Conservation (phyloP, 352 stramenopile species). For the Globisporangium carolinianum region DNA sequence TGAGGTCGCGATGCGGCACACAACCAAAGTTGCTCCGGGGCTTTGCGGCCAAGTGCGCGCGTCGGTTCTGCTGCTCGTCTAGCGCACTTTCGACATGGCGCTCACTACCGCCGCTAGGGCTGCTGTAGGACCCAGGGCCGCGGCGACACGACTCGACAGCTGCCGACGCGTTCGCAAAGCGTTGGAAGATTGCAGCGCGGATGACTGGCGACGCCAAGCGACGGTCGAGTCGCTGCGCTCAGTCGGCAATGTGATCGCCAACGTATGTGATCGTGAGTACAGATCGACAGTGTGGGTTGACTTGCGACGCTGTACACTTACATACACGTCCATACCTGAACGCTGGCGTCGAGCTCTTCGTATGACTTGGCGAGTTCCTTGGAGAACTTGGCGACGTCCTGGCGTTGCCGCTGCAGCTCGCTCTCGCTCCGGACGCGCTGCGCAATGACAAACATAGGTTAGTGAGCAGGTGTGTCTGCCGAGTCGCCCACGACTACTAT, state of each 20-base stretch:
- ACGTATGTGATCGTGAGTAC: background rate
- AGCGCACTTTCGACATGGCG: background rate
- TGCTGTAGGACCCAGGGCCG: conserved; percentile 22
- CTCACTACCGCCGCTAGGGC: background rate
- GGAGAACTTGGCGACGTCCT: conserved; percentile 24
- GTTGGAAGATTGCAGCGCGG: conserved; percentile 22
- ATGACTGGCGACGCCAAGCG: conserved; percentile 24
- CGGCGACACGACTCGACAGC: conserved; percentile 28
- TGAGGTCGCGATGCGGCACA: conserved; percentile 31
- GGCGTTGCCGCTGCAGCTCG: conserved; percentile 22
- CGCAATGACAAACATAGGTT: no score
- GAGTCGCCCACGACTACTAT: no score
- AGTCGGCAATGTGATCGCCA: background rate
- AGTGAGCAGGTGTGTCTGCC: no score
- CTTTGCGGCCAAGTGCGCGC: conserved; percentile 7
- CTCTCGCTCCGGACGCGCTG: conserved; percentile 34
- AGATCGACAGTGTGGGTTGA: background rate
- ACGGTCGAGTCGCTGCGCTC: conserved; percentile 22
- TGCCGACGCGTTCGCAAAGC: conserved; percentile 18
- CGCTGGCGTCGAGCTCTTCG: conserved; percentile 24
- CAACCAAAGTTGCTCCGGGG: conserved; percentile 22
- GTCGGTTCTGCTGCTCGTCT: background rate
- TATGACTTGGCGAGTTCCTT: conserved; percentile 56
- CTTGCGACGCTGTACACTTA: no score
- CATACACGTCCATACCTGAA: conserved; percentile 33